These are phyloP conservation scores for Lyophyllum atratum DNA, from an alignment of 768 basidiomycete species.

Conservation along the genomic window DNA sequence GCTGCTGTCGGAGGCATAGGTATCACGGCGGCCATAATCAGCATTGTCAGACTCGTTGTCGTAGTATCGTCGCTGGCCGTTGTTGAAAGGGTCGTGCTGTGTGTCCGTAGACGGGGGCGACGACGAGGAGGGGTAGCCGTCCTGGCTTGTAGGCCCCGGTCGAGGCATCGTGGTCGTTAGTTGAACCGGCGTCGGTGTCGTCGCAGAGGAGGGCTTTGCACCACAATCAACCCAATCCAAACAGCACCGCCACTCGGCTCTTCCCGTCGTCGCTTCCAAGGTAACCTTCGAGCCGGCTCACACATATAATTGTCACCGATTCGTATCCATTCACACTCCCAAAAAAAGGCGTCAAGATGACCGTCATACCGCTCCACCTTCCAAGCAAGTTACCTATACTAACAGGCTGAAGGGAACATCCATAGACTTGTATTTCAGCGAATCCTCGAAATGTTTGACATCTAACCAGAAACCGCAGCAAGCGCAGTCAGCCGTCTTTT, in stretches of 20 bases:
- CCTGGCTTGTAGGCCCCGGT: constrained; percentile 57
- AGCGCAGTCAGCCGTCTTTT: neutral
- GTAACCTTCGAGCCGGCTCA: neutral
- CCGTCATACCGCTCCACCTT: no score
- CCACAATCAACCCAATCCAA: constrained; percentile 10
- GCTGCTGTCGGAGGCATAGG: constrained; percentile 71
- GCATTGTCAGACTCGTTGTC: constrained; percentile 77
- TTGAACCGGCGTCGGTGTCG: constrained; percentile 20
- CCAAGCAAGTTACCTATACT: no score
- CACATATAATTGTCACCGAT: neutral
- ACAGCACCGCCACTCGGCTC: constrained; percentile 18
- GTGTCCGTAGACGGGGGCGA: constrained; percentile 58
- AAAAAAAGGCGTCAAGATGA: no score
- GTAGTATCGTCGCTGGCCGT: constrained; percentile 54
- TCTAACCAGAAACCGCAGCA: neutral
- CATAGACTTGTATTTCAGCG: no score
- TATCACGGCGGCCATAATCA: constrained; percentile 67
- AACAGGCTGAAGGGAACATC: no score
- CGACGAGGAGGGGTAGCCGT: constrained; percentile 65
- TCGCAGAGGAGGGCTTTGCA: constrained; percentile 16
- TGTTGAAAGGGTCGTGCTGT: constrained; percentile 66
- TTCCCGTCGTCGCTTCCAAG: neutral
- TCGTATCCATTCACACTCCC: neutral
- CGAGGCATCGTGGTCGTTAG: constrained; percentile 51
- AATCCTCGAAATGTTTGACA: constrained; percentile 5